These are phyloP conservation scores for Acephala macrosclerotiorum DNA, from an alignment of 2,329 filamentous ascomycete genomes.

Conservation along the genomic window DNA sequence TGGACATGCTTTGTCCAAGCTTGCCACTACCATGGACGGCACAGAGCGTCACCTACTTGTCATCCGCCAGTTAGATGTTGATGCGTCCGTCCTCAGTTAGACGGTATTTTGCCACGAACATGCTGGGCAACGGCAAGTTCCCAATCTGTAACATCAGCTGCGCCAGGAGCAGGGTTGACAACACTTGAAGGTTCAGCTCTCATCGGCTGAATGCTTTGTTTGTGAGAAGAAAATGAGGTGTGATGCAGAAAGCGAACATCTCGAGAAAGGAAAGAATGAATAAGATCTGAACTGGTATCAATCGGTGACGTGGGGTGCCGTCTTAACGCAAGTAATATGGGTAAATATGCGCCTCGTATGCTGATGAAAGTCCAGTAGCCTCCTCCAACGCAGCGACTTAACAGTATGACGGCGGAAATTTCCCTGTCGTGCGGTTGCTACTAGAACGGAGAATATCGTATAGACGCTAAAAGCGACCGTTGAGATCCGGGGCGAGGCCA, in stretches of 20 bases:
- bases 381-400: not conserved
- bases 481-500: not conserved
- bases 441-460: not conserved
- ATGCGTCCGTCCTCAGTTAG: slow-evolving; percentile 4
- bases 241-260: slow-evolving; percentile 3
- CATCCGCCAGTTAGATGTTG: slow-evolving; percentile 9
- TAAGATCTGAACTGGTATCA: slow-evolving; percentile 8
- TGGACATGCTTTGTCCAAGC: slow-evolving; percentile 1
- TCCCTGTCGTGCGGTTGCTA: not conserved
- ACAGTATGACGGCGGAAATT: not conserved
- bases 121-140: slow-evolving; percentile 10
- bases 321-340: not conserved
- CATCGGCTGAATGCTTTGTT: slow-evolving; percentile 18
- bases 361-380: not conserved
- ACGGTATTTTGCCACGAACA: slow-evolving; percentile 16
- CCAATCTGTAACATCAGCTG: slow-evolving; percentile 18
- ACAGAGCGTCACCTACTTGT: slow-evolving; percentile 17
- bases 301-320: not conserved
- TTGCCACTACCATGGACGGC: slow-evolving; percentile 6
- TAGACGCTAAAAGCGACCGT: not conserved
- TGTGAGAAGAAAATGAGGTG: slow-evolving; percentile 18
- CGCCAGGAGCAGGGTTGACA: slow-evolving; percentile 15
- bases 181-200: slow-evolving; percentile 12
- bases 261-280: not conserved
- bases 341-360: not conserved